Percentiles rank a stretch among this genome's conserved stretches.
Conservation (phyloP, 257 asterid species). For the Nicotiana knightiana region DNA sequence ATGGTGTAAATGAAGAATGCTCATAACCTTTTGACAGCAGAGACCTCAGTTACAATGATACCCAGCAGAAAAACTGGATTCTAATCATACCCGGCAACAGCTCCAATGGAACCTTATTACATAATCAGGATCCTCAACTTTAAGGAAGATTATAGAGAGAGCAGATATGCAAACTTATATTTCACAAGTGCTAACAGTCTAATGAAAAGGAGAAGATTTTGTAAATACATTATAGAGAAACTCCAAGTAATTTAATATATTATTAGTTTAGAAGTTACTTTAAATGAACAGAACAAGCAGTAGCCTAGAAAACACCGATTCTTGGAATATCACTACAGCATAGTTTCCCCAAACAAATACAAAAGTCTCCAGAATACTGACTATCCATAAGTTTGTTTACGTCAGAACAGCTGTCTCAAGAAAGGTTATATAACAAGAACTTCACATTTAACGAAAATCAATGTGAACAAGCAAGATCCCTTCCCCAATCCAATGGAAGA, state of each 20-base stretch:
- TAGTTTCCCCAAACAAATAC: neutral
- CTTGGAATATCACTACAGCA: neutral
- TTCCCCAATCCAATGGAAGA: neutral
- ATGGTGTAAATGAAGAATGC: neutral
- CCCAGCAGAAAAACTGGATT: neutral
- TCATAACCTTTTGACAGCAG: neutral
- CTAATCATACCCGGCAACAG: neutral
- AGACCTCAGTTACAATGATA: neutral
- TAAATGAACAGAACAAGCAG: neutral
- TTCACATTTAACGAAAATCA: neutral
- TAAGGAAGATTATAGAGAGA: neutral
- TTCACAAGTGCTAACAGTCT: neutral
- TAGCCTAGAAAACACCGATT: neutral
- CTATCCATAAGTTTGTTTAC: neutral
- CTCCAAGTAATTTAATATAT: neutral
- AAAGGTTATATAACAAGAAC: neutral
- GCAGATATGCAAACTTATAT: neutral
- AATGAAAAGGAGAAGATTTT: neutral
- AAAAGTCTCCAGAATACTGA: neutral
- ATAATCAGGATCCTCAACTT: neutral
- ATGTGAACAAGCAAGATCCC: neutral
- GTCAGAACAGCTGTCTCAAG: neutral
- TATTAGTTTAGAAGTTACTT: neutral
- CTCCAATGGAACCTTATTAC: neutral
- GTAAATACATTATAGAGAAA: neutral